phyloP scores from a whole-genome alignment of 2,329 filamentous ascomycete genomes.

The Bipolaris cookei region DNA sequence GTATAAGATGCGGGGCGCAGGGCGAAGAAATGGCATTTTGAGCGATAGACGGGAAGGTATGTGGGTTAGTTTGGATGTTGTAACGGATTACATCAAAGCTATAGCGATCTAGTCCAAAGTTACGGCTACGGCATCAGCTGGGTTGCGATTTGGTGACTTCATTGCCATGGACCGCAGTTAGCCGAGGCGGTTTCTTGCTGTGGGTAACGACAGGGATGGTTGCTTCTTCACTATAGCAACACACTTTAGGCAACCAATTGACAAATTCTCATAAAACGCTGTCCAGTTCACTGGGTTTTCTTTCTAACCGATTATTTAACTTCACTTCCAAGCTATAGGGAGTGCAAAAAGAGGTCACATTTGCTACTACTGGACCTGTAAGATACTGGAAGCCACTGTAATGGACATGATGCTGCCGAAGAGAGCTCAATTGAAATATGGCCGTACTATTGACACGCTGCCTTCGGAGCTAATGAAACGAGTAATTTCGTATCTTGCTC shows the following conservation, averaged over 20 bases:
- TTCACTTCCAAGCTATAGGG: too few relatives aligned
- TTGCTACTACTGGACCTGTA: too few relatives aligned
- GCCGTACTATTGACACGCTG: conserved; percentile 15
- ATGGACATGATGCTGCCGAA: background rate
- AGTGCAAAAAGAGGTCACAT: too few relatives aligned
- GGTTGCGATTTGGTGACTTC: conserved; percentile 5
- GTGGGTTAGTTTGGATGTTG: background rate
- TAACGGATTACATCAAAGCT: background rate
- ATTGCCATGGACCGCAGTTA: conserved; percentile 23
- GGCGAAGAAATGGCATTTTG: conserved; percentile 37
- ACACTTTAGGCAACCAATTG: too few relatives aligned
- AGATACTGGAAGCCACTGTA: too few relatives aligned
- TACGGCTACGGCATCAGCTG: conserved; percentile 1
- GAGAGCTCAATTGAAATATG: background rate
- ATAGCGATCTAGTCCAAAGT: background rate
- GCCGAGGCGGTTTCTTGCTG: conserved; percentile 17
- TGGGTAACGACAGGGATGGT: background rate
- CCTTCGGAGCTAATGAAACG: conserved; percentile 24
- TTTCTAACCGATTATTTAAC: too few relatives aligned
- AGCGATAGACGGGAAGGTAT: background rate
- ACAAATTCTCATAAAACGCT: too few relatives aligned
- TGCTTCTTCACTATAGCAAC: background rate
- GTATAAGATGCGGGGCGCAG: conserved; percentile 25
- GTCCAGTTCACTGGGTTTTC: too few relatives aligned
- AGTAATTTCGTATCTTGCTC: conserved; percentile 23